Conservation (phyloP, 768 basidiomycete species). For the Agaricus blazei region DNA sequence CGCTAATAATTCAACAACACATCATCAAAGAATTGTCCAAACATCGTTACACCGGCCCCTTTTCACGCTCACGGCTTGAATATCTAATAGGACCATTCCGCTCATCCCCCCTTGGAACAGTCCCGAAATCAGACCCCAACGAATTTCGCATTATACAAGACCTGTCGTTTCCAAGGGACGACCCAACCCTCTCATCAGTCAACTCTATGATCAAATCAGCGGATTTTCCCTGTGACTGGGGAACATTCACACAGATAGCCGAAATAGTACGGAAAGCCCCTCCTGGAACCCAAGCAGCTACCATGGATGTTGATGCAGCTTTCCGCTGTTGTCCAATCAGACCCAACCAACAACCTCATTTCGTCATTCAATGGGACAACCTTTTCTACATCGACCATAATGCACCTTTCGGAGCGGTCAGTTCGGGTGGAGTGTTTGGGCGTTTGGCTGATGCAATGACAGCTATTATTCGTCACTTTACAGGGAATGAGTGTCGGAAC, state of each 20-base stretch:
- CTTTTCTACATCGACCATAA: slow-evolving; percentile 27
- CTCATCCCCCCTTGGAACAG: slow-evolving; percentile 33
- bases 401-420: slow-evolving; percentile 25
- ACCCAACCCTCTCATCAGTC: slow-evolving; percentile 19
- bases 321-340: slow-evolving; percentile 29
- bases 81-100: slow-evolving; percentile 34
- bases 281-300: slow-evolving; percentile 23
- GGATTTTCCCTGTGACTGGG: slow-evolving; percentile 25
- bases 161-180: slow-evolving; percentile 23
- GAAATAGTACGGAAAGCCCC: slow-evolving; percentile 17
- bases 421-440: slow-evolving; percentile 30
- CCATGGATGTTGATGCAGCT: slow-evolving; percentile 35
- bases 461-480: slow-evolving; percentile 19
- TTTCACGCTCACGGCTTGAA: slow-evolving; percentile 19
- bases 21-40: slow-evolving; percentile 15
- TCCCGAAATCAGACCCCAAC: slow-evolving; percentile 27
- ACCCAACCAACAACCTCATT: slow-evolving; percentile 26
- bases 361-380: slow-evolving; percentile 27
- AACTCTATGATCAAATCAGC: slow-evolving; percentile 16
- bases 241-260: slow-evolving; percentile 24
- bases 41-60: slow-evolving; percentile 27
- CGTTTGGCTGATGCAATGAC: slow-evolving; percentile 27
- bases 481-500: slow-evolving; percentile 21
- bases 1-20: slow-evolving; percentile 28
- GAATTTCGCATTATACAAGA: slow-evolving; percentile 22